These are phyloP conservation scores for Chlamydomonas schloesseri DNA, from an alignment of 139 green algal species.

Conservation along the genomic window DNA sequence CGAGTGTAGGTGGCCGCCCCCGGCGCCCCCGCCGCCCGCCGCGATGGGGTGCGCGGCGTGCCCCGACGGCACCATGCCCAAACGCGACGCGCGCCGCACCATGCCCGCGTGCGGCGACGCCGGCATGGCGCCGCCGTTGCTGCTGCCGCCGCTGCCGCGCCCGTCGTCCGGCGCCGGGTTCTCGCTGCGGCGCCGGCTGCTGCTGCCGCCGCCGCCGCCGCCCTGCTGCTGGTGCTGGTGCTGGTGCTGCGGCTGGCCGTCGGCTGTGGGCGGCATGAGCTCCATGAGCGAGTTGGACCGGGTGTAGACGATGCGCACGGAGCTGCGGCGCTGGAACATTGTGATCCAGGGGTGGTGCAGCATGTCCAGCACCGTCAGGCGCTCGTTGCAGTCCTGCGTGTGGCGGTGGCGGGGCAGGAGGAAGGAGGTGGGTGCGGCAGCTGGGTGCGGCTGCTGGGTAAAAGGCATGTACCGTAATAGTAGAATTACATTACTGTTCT, in stretches of 20 bases:
- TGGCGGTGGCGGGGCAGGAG: neutral
- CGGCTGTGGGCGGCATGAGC: neutral
- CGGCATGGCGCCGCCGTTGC: too few relatives aligned
- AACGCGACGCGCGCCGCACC: neutral
- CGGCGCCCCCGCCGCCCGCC: too few relatives aligned
- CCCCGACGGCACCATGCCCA: neutral
- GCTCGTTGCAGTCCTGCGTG: conserved; percentile 24
- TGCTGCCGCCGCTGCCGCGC: neutral
- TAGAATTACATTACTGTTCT: too few relatives aligned
- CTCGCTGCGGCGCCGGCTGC: too few relatives aligned
- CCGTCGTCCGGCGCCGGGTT: neutral
- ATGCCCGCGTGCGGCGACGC: neutral
- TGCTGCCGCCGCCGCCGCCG: too few relatives aligned
- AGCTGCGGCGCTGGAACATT: conserved; percentile 50
- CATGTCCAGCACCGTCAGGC: conserved; percentile 62
- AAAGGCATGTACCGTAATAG: too few relatives aligned
- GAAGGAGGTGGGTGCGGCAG: neutral
- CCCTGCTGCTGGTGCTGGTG: too few relatives aligned
- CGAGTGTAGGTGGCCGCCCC: too few relatives aligned
- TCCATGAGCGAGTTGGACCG: neutral
- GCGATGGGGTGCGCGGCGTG: neutral
- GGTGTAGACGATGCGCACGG: conserved; percentile 39
- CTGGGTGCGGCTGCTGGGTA: too few relatives aligned
- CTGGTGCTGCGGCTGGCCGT: too few relatives aligned
- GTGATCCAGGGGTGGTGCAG: conserved; percentile 69